Conservation (phyloP, 208 protist genomes). For the Leishmania arabica region DNA sequence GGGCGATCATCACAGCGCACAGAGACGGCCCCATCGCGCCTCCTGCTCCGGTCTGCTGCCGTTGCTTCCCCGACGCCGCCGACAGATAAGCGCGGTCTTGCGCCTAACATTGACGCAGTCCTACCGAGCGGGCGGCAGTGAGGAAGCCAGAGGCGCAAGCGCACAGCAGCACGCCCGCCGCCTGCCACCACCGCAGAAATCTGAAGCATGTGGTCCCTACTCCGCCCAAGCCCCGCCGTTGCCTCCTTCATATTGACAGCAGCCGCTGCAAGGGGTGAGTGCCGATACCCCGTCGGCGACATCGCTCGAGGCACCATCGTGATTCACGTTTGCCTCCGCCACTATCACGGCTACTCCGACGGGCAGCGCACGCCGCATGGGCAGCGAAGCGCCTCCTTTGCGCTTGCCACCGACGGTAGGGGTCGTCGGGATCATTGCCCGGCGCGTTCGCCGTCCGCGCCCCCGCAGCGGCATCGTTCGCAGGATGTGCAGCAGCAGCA, state of each 20-base stretch:
- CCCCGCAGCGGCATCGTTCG: background rate
- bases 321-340: background rate
- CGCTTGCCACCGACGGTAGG: background rate
- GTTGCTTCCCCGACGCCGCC: background rate
- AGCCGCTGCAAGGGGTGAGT: background rate
- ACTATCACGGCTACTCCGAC: background rate
- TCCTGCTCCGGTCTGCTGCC: background rate
- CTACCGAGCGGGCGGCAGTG: background rate
- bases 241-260: background rate
- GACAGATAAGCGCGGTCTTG: background rate
- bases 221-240: background rate
- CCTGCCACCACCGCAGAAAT: background rate
- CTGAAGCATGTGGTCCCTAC: background rate
- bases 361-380: background rate
- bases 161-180: background rate
- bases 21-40: background rate
- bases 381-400: slow-evolving; percentile 5
- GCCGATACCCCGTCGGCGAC: background rate
- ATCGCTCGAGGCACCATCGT: background rate
- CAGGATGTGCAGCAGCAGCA: background rate
- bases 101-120: background rate
- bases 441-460: background rate
- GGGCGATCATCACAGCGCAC: background rate
- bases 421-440: background rate
- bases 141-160: background rate